Evolutionary conservation across 192 early-diverging fungal genomes (phyloP).

Genomic region (Geranomyces michiganensis): DNA sequence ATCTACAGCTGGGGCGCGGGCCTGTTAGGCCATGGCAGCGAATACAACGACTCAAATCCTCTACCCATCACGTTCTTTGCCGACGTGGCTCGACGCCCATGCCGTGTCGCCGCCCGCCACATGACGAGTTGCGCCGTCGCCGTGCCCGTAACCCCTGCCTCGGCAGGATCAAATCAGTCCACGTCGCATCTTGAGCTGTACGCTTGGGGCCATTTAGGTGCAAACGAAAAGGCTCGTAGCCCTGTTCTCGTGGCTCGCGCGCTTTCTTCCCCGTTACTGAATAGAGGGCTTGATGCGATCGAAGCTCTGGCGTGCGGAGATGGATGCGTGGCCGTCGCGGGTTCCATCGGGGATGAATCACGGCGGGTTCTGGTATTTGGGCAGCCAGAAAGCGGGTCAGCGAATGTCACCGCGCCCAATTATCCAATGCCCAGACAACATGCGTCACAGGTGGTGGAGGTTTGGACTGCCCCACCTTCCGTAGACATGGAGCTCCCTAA

Average conservation of each 20-base stretch:
- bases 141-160: slow-evolving; percentile 2
- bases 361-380: slow-evolving; percentile 6
- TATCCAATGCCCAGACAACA: not conserved
- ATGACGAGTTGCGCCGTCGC: slow-evolving; percentile 24
- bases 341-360: not conserved
- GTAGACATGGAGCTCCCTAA: not conserved
- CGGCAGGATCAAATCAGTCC: not conserved
- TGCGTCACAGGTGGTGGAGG: not conserved
- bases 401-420: not conserved
- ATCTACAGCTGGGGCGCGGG: slow-evolving; percentile 38
- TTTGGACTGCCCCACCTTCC: not conserved
- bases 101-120: slow-evolving; percentile 16
- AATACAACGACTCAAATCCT: slow-evolving; percentile 43
- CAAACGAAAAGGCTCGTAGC: not conserved
- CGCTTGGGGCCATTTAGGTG: slow-evolving; percentile 42
- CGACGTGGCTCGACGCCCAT: slow-evolving; percentile 20
- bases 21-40: slow-evolving; percentile 30
- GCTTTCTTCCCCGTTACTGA: not conserved
- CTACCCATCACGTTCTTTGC: slow-evolving; percentile 37
- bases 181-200: slow-evolving; percentile 29
- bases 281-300: not conserved
- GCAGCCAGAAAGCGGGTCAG: not conserved
- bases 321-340: not conserved
- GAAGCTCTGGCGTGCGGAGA: not conserved
- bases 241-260: slow-evolving; percentile 20